Evolutionary conservation across 2,329 filamentous ascomycete species (phyloP).

Genomic region (Fusarium heterosporum): DNA sequence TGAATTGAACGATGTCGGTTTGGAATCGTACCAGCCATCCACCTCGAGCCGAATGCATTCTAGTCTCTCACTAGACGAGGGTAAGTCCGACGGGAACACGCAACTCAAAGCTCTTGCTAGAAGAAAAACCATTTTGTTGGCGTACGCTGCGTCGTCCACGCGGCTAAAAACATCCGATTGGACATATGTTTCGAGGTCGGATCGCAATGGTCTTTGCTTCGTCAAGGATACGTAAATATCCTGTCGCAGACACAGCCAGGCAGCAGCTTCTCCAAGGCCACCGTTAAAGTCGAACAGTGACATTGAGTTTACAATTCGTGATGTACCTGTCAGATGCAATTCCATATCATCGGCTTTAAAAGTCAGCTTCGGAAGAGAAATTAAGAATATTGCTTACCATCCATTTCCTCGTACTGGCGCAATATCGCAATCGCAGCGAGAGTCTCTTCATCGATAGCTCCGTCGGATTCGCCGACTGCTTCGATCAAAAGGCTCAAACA

Average conservation of each 20-base stretch:
- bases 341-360: background rate
- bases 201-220: background rate
- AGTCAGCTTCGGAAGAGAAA: no score
- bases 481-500: constrained; percentile 1
- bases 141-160: background rate
- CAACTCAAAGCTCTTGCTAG: background rate
- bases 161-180: background rate
- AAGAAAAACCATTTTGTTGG: constrained; percentile 2
- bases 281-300: constrained; percentile 7
- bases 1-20: background rate
- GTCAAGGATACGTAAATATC: constrained; percentile 3
- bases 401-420: constrained; percentile 11
- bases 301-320: constrained; percentile 6
- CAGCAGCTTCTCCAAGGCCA: constrained; percentile 2
- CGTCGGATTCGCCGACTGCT: background rate
- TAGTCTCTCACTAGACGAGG: background rate
- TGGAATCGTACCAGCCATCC: background rate
- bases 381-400: no score
- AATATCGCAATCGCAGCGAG: constrained; percentile 1
- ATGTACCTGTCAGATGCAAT: constrained; percentile 8
- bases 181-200: background rate
- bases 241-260: background rate
- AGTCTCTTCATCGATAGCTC: constrained; percentile 1
- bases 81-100: background rate
- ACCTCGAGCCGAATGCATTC: background rate